phyloP scores from a whole-genome alignment of 306 rosid genomes.

The Dryas alaskensis region DNA sequence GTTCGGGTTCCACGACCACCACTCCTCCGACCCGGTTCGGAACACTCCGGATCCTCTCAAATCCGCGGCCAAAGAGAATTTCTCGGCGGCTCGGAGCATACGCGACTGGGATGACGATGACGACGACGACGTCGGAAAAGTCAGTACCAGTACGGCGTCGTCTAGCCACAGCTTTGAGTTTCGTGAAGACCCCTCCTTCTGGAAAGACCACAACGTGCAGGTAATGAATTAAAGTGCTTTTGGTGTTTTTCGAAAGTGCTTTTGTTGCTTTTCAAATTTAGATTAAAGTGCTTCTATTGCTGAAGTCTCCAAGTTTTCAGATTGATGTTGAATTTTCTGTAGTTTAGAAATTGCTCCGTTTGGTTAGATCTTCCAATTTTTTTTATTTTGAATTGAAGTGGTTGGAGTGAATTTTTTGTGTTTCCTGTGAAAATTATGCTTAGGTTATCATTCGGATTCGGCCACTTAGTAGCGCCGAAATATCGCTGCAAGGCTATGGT shows the following conservation, averaged over 20 bases:
- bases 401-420: neutral
- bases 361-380: neutral
- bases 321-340: neutral
- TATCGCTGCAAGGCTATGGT: constrained; percentile 80
- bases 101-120: constrained; percentile 44
- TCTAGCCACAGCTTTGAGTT: constrained; percentile 68
- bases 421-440: neutral
- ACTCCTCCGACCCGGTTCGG: constrained; percentile 48
- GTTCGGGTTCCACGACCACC: constrained; percentile 78
- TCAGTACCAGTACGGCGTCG: constrained; percentile 35
- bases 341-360: neutral
- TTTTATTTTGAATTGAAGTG: neutral
- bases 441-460: constrained; percentile 97
- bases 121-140: constrained; percentile 36
- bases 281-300: neutral
- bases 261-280: neutral
- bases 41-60: constrained; percentile 64
- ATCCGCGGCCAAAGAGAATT: constrained; percentile 50
- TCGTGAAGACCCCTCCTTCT: constrained; percentile 80
- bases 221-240: constrained; percentile 24
- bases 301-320: neutral
- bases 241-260: neutral
- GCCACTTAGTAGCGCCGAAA: constrained; percentile 74
- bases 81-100: constrained; percentile 55
- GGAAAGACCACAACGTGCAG: constrained; percentile 99